A percentile compares a stretch with the other conserved stretches of the same genome.
phyloP scores from a whole-genome alignment of 192 early-diverging fungal species.

The Podila clonocystis region DNA sequence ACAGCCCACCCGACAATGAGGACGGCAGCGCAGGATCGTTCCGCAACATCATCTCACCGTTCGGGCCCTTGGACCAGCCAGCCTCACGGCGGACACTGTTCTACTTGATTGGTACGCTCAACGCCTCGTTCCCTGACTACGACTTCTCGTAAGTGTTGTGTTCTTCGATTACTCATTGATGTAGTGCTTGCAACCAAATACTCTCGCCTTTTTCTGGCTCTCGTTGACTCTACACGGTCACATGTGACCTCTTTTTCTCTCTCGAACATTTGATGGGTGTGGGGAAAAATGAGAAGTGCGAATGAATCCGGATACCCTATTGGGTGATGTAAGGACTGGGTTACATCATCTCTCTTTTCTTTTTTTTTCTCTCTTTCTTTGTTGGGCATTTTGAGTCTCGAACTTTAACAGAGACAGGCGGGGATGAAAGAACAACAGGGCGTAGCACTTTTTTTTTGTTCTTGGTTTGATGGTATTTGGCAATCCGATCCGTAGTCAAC shows the following conservation, averaged over 20 bases:
- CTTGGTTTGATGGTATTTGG: too few relatives aligned
- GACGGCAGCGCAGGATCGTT: conserved; percentile 59
- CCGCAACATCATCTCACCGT: conserved; percentile 80
- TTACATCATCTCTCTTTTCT: too few relatives aligned
- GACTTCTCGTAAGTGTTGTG: conserved; percentile 85
- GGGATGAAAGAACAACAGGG: too few relatives aligned
- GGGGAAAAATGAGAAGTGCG: background rate
- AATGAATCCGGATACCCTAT: background rate
- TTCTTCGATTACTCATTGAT: background rate
- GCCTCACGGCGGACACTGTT: conserved; percentile 91
- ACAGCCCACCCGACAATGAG: conserved; percentile 72
- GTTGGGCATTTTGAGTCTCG: background rate
- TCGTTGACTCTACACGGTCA: background rate
- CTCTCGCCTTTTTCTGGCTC: background rate
- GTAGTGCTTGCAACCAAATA: too few relatives aligned
- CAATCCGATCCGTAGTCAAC: too few relatives aligned
- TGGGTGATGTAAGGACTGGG: background rate
- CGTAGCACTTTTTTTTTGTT: too few relatives aligned
- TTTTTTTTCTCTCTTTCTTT: background rate
- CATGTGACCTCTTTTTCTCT: background rate
- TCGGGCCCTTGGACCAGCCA: conserved; percentile 88
- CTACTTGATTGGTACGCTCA: conserved; percentile 94
- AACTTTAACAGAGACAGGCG: background rate
- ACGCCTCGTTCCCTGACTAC: conserved; percentile 96
- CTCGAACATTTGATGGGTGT: background rate